phyloP scores from a whole-genome alignment of 805 yeast species.

The Hanseniaspora guilliermondii region DNA sequence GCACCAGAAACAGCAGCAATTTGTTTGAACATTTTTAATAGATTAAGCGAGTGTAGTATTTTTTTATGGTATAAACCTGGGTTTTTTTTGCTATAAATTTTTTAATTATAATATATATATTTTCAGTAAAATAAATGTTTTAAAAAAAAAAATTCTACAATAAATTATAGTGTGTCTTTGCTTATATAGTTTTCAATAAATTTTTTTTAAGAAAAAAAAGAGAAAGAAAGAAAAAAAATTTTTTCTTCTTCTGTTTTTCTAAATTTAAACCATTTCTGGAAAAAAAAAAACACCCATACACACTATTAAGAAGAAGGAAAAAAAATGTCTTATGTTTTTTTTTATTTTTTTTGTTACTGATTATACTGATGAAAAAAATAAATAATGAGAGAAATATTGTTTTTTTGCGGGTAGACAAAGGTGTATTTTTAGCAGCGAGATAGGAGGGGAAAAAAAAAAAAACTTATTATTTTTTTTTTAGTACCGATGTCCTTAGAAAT shows the following conservation, averaged over 20 bases:
- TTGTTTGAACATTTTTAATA: conserved; percentile 21
- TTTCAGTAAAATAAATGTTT: too few relatives aligned
- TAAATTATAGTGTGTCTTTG: background rate
- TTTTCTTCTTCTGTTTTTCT: background rate
- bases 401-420: conserved; percentile 4
- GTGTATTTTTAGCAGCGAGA: conserved; percentile 2
- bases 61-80: conserved; percentile 13
- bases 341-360: background rate
- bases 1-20: conserved; percentile 28
- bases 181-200: conserved; percentile 7
- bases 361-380: background rate
- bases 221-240: background rate
- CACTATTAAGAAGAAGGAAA: too few relatives aligned
- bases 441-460: background rate
- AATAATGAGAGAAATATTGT: background rate
- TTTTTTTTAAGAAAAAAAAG: too few relatives aligned
- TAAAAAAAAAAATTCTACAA: background rate
- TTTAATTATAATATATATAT: background rate
- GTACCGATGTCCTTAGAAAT: background rate
- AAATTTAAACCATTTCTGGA: background rate
- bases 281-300: too few relatives aligned
- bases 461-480: background rate
- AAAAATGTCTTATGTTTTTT: too few relatives aligned
- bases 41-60: conserved; percentile 18
- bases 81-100: background rate